Base-by-base conservation (phyloP, 2,329 filamentous ascomycete species). In the Chrysoporthe austroafricana region DNA sequence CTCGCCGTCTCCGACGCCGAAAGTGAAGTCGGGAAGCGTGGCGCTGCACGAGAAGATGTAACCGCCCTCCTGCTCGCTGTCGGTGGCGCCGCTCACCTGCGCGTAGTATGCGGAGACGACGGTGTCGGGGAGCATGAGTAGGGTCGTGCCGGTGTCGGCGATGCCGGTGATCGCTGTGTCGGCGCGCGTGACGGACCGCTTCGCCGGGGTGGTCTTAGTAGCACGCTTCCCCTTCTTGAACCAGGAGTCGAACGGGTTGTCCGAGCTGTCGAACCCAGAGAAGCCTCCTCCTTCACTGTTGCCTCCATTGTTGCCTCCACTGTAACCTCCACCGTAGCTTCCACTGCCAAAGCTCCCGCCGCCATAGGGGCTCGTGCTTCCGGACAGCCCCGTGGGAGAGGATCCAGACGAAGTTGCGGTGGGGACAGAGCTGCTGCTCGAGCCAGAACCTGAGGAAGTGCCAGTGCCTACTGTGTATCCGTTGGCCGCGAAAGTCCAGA, bases 401-500 rank as follows among this genome's bases (percentile, higher is more conserved):
- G 48, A 42, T 1, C 34, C 34, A 26, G 61, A 42, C 32, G 54
- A 57, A 32, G 36, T 44, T 9, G 59, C 16, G 9, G 59, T 48
- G 42, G 43, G n/a, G 8, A 9, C 57, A 11, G 57, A 60, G 56
- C 56, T 57, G 50, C 50, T 34, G 43, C 52, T 32, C 26, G 63
- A 46, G 26, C 21, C 18, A 2, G 63, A 58, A 26, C 52, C 26
- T 6, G 63, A 48, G 32, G 63, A 58, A 2, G 63, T 58, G 42
- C 42, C 18, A 5, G 62, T 57, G 42, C 76, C 82, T 71, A 86
- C 79, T 57, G 82, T 79, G 68, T 81, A 77, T 56, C 81, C 79
- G 70, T 82, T 83, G 64, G 80, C 81, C 69, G 86, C 83, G 69
- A 88, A 86, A 66, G 82, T 79, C 86, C 86, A 89, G 79, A 83